These are phyloP conservation scores for Borealophlyctis nickersoniae DNA, from an alignment of 192 early-diverging fungal species.

Conservation along the genomic window DNA sequence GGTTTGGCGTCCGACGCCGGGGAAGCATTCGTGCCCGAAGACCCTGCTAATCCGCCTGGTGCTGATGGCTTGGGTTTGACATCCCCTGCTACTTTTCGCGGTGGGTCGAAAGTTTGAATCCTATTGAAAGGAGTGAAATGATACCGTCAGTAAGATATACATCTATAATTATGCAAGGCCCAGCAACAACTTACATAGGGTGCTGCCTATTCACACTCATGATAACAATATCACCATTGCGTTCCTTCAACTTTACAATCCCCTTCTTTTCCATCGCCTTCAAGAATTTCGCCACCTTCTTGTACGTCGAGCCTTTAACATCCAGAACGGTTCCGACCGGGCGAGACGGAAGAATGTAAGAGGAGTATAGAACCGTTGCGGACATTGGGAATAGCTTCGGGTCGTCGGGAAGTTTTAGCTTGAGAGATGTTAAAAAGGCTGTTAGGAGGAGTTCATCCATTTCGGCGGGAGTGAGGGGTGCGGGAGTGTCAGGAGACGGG, in stretches of 20 bases:
- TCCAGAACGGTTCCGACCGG: conserved; percentile 64
- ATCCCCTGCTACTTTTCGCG: conserved; percentile 21
- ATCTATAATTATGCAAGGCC: background rate
- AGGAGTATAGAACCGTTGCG: conserved; percentile 71
- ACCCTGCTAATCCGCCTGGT: background rate
- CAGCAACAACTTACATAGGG: conserved; percentile 42
- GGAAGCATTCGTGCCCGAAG: conserved; percentile 6
- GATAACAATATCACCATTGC: conserved; percentile 60
- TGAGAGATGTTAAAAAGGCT: conserved; percentile 68
- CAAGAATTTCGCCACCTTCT: conserved; percentile 84
- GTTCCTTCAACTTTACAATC: conserved; percentile 77
- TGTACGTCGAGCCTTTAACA: conserved; percentile 79
- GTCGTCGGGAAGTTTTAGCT: conserved; percentile 59
- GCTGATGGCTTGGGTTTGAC: conserved; percentile 18
- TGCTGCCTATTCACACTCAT: conserved; percentile 60
- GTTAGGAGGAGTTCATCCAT: conserved; percentile 72
- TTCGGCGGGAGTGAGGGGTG: conserved; percentile 41
- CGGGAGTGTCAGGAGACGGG: background rate
- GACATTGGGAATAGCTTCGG: conserved; percentile 70
- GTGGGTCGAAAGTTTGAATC: conserved; percentile 12
- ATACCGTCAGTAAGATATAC: background rate
- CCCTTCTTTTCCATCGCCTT: conserved; percentile 86
- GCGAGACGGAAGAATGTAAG: conserved; percentile 68
- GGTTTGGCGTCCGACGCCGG: background rate
- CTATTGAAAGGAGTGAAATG: too few species aligned